phyloP scores from a whole-genome alignment of 768 basidiomycete genomes.

The Calocera cornea region DNA sequence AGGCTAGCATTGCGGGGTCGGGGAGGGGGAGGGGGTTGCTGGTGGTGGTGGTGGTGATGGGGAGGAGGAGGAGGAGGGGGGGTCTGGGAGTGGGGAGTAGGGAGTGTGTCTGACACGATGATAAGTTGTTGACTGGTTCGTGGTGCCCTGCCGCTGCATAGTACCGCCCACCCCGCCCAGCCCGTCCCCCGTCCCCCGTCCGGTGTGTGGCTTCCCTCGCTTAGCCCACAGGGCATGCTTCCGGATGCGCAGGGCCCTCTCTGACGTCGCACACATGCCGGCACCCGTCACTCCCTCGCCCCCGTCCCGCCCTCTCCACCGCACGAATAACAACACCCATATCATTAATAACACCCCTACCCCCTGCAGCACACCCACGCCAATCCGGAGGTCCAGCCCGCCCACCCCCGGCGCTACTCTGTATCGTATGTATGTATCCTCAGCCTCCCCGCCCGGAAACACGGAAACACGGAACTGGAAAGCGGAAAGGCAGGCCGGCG shows the following conservation, averaged over 20 bases:
- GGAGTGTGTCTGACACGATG: neutral
- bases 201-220: neutral
- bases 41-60: too few relatives aligned
- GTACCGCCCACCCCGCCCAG: neutral
- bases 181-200: too few relatives aligned
- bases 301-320: neutral
- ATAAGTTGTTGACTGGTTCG: too few relatives aligned
- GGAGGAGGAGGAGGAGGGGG: neutral
- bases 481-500: too few relatives aligned
- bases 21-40: neutral
- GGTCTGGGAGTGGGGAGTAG: neutral
- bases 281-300: neutral
- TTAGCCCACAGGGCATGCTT: neutral
- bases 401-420: too few relatives aligned
- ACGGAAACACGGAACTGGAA: too few relatives aligned
- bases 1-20: neutral
- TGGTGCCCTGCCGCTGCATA: neutral
- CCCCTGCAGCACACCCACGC: too few relatives aligned
- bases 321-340: too few relatives aligned
- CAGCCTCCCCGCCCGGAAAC: too few relatives aligned
- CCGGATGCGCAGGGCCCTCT: neutral
- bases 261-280: neutral
- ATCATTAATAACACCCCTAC: too few relatives aligned
- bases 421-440: too few relatives aligned
- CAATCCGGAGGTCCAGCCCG: too few relatives aligned